These are phyloP conservation scores for Trametes sanguinea DNA, from an alignment of 768 basidiomycete genomes.

Conservation along the genomic window DNA sequence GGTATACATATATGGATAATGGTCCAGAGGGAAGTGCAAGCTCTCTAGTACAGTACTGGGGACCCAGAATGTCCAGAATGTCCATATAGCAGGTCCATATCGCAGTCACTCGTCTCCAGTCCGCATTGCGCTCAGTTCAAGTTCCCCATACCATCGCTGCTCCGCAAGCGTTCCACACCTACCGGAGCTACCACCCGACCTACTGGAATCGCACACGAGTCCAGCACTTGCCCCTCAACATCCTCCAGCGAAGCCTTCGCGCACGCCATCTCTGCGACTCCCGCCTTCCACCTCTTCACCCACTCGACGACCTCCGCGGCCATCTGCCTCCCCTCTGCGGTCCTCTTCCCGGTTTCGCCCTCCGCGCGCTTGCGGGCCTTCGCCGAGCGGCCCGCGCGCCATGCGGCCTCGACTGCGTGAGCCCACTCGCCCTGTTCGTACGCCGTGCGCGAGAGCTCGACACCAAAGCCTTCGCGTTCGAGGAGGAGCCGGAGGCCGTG, in stretches of 20 bases:
- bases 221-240: neutral
- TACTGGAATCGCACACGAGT: neutral
- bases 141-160: constrained; percentile 3
- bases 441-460: constrained; percentile 62
- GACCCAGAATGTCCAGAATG: neutral
- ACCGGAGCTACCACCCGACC: neutral
- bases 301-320: constrained; percentile 53
- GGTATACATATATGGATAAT: no score
- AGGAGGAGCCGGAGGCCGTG: constrained; percentile 71
- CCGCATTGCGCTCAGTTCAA: neutral
- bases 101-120: neutral
- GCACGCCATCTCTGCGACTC: neutral
- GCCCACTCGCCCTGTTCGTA: constrained; percentile 82
- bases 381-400: constrained; percentile 44
- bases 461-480: constrained; percentile 62
- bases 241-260: neutral
- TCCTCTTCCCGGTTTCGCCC: constrained; percentile 45
- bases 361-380: constrained; percentile 51
- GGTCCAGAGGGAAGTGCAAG: no score
- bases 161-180: neutral
- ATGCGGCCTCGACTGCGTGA: constrained; percentile 57
- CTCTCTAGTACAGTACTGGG: no score
- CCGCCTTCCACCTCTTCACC: constrained; percentile 40
- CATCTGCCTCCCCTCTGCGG: constrained; percentile 46
- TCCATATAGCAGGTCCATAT: neutral